Percentiles rank a stretch among this genome's conserved stretches.
Conservation (phyloP, 1,284 basidiomycete genomes). For the Boletus mariae region DNA sequence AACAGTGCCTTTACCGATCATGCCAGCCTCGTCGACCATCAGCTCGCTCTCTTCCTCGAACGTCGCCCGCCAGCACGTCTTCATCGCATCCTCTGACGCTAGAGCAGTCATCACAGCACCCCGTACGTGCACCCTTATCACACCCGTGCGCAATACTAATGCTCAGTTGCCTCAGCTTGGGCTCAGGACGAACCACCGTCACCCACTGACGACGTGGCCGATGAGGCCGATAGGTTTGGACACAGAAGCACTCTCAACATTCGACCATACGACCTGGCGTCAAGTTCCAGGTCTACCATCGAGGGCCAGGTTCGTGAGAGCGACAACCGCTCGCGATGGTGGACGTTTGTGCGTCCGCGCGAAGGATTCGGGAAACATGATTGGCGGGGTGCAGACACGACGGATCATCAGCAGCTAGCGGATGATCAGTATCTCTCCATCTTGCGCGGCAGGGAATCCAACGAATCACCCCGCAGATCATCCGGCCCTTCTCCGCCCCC, state of each 20-base stretch:
- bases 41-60: conserved; percentile 19
- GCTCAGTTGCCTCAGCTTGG: conserved; percentile 54
- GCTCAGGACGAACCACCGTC: conserved; percentile 78
- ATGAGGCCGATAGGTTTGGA: conserved; percentile 28
- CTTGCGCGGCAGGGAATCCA: conserved; percentile 18
- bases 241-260: conserved; percentile 32
- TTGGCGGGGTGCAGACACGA: conserved; percentile 22
- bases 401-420: conserved; percentile 18
- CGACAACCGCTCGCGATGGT: conserved; percentile 54
- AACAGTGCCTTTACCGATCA: conserved; percentile 25
- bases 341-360: conserved; percentile 58
- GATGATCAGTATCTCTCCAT: conserved; percentile 24
- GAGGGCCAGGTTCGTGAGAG: conserved; percentile 34
- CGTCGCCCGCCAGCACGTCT: conserved; percentile 31
- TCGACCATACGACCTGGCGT: conserved; percentile 48
- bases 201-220: conserved; percentile 52
- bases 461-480: conserved; percentile 24
- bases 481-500: conserved; percentile 40
- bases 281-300: conserved; percentile 46
- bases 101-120: conserved; percentile 64
- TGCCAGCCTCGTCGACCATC: conserved; percentile 14
- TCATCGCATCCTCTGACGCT: conserved; percentile 39
- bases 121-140: conserved; percentile 44
- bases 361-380: conserved; percentile 17
- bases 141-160: conserved; percentile 3